Evolutionary conservation across 352 stramenopile genomes (phyloP), one percentile per base, ranked within the genome.

Genomic region (Globisporangium middletonii): DNA sequence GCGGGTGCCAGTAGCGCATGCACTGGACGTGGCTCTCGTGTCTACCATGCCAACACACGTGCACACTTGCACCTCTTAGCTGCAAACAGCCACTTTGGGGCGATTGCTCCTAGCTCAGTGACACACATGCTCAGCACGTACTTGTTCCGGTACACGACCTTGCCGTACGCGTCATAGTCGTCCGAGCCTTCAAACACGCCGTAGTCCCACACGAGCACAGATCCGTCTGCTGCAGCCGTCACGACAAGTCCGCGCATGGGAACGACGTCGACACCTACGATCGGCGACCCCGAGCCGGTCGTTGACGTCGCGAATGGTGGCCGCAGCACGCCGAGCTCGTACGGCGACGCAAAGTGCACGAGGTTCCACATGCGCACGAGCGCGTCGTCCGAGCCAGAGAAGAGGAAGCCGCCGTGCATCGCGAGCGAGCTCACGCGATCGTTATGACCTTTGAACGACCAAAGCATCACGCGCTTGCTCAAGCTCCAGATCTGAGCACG

Each of bases 351-450:
- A 9, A 73, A 52, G 18, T 77, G 58, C 15, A 83, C 57, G 26
- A 80, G 62, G 53, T 92, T 92, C 82, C 77, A 92, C 51, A 92
- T 84, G 5, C 68, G 65, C 50, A 92, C 52, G 1, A 75, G 62
- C 12, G 63, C 62, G 48, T 92, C 82, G 15, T 92, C 82, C 1
- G 82, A 92, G 18, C 79, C 76, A 0, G 82, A 89, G 63, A 88
- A 88, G n/a, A 92, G 62, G 55, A 92, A 88, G 46, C 75, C 85
- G 3, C 79, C 82, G 46, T 90, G 79, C 26, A 83, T 53, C 0
- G 57, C 63, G n/a, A 92, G 64, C 27, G 73, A 75, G 7, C 67
- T 71, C 26, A 90, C 64, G 8, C 66, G 57, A 12, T 92, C 77
- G 2, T 55, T 63, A 53, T 92, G 81, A 2, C 69, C 77, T 38